Evolutionary conservation across 148 eudicot species (phyloP), one percentile per base, ranked within the genome.

Genomic region (Silene conica): DNA sequence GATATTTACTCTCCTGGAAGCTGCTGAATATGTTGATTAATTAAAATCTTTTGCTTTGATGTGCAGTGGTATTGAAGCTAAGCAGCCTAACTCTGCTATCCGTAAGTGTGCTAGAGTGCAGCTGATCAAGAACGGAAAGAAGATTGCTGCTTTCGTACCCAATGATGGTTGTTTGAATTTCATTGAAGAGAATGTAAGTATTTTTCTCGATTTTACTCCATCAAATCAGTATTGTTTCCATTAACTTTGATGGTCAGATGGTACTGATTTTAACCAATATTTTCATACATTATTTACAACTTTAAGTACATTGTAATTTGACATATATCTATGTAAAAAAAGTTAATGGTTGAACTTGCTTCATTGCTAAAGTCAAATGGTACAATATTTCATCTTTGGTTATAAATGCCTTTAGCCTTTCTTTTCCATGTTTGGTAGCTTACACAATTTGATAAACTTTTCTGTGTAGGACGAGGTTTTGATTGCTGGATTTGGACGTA

Each of bases 1-100:
- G 14, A 23, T 48, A 5, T 7, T 16, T 22, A n/a, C 6, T 11
- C 12, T 8, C 4, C 7, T 3, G 6, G 18, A 9, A 1, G 18
- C 0, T 19, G 5, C 22, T 9, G 25, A 20, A 3, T 23, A 1
- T 69, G 60, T 69, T 21, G 20, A 20, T 19, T 54, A 22, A 14
- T 50, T 52, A 2, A 52, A 6, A 28, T 66, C 3, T 19, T 23
- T 2, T 13, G 3, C 5, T 46, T 12, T 19, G 2, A 19, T 43
- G 2, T 85, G 71, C 84, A 92, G 97, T 48, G 98, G 96, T 75
- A 93, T 93, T 86, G 98, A 93, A 63, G 93, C 93, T 80, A 92
- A 93, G 82, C 96, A 93, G 92, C 98, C 98, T 1, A 93, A 93
- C 79, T 93, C 98, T 83, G 98, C 98, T 72, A 93, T 93, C 69